Evolutionary conservation across 768 basidiomycete species (phyloP).

Genomic region (Tubosaeta sp.): DNA sequence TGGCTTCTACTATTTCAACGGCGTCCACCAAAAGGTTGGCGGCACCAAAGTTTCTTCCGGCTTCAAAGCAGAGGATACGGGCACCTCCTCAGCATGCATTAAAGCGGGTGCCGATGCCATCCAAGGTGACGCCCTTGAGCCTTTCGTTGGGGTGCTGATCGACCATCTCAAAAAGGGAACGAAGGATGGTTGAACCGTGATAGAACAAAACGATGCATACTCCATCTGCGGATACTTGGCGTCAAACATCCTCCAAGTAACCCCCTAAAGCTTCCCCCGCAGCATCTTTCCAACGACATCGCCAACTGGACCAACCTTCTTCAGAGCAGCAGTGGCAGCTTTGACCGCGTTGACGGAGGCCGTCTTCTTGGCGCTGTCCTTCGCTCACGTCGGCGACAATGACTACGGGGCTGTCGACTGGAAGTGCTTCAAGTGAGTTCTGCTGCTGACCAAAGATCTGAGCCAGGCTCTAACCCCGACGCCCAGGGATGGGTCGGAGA

Average conservation of each 20-base stretch:
- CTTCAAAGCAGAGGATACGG: neutral
- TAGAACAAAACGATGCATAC: slow-evolving; percentile 28
- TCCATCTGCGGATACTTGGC: slow-evolving; percentile 27
- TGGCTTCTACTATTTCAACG: slow-evolving; percentile 8
- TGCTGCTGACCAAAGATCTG: neutral
- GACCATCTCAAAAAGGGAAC: slow-evolving; percentile 13
- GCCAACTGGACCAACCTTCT: slow-evolving; percentile 34
- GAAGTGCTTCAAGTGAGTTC: slow-evolving; percentile 30
- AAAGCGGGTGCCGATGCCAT: neutral
- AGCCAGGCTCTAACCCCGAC: neutral
- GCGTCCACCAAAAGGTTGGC: neutral
- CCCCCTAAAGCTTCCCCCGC: slow-evolving; percentile 13
- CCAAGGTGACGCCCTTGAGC: neutral
- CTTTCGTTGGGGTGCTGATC: slow-evolving; percentile 8
- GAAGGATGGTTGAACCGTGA: slow-evolving; percentile 21
- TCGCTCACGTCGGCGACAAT: slow-evolving; percentile 4
- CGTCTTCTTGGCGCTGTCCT: slow-evolving; percentile 30
- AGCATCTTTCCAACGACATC: slow-evolving; percentile 15
- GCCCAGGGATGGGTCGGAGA: slow-evolving; percentile 21
- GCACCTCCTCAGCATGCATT: neutral
- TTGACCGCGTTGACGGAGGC: slow-evolving; percentile 34
- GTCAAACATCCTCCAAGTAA: slow-evolving; percentile 23
- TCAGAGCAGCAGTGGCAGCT: slow-evolving; percentile 28
- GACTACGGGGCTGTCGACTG: slow-evolving; percentile 17
- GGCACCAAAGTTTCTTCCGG: neutral